Conservation (phyloP, 345 rosid species). For the Eutrema heterophyllum region DNA sequence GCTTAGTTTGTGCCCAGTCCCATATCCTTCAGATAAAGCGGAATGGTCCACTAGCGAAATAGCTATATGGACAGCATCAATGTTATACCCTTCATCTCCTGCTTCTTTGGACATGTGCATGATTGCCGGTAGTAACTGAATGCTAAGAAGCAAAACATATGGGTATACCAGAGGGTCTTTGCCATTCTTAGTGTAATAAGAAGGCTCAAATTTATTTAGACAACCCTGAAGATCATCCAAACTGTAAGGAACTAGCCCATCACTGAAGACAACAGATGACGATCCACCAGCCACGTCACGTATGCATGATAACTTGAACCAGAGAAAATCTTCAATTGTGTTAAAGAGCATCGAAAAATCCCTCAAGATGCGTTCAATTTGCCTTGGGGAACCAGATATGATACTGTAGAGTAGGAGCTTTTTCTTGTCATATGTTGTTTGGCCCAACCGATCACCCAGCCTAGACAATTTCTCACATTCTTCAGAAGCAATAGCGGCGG, state of each 20-base stretch:
- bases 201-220: constrained; percentile 79
- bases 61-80: constrained; percentile 72
- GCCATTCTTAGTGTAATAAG: constrained; percentile 80
- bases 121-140: constrained; percentile 72
- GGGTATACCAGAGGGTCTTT: constrained; percentile 89
- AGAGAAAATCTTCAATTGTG: constrained; percentile 87
- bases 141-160: constrained; percentile 69
- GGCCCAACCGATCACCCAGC: constrained; percentile 79
- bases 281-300: constrained; percentile 48
- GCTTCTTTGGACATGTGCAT: constrained; percentile 64
- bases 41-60: constrained; percentile 73
- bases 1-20: constrained; percentile 49
- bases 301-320: constrained; percentile 71
- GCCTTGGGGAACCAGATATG: constrained; percentile 76
- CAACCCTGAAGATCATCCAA: constrained; percentile 85
- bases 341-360: constrained; percentile 64
- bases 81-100: constrained; percentile 62
- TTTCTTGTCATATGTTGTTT: constrained; percentile 81
- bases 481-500: constrained; percentile 71
- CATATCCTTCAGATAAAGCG: constrained; percentile 55
- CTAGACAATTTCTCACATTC: constrained; percentile 86
- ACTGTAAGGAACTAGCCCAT: constrained; percentile 59
- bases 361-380: constrained; percentile 67
- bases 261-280: constrained; percentile 48
- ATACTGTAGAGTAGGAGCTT: constrained; percentile 74